Base-by-base conservation (phyloP, 176 grass and related monocot genomes). In the Phoenix roebelenii region DNA sequence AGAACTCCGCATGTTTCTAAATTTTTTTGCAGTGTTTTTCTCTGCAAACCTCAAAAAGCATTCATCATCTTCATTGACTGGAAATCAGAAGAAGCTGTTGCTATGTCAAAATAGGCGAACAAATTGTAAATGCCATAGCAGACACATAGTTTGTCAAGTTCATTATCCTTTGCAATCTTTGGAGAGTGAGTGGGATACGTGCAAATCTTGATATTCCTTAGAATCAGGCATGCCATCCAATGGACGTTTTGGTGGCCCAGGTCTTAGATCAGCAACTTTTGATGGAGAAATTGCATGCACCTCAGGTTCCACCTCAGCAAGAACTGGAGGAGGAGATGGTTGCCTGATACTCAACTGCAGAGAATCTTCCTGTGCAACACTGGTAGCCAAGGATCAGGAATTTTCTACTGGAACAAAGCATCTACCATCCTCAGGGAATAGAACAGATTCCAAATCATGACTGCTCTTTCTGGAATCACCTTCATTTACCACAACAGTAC, bases 1-100 rank as follows among this genome's bases (percentile, higher is more conserved):
- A 98, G 93, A 83, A 98, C 82, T 56, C 93, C 93, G 69, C 93
- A 98, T 50, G 93, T 98, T 79, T 98, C 93, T 74, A 98, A 81
- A 82, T 86, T 85, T 83, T 58, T 92, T 59, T n/a, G 72, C 74
- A 75, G 88, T 98, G 69, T 98, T 98, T 70, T 76, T 58, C 56
- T 92, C 93, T 30, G 93, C 93, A 72, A 98, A 79, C 74, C 84
- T 91, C 57, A 98, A 64, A 89, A 98, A 98, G 69, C 75, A 82
- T 71, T 98, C 93, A 98, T 85, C 80, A 98, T 72, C 64, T 92
- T 82, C 53, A 98, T 82, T 35, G 88, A 88, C 93, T 98, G 78
- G 56, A 12, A 88, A 65, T 44, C 35, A 44, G 35, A 44, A 12
- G 35, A 44, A 44, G 35, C 5, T 12, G 12, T 44, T 44, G 10